These are phyloP conservation scores for Xylariaceae sp. DNA, from an alignment of 2,329 filamentous ascomycete species.

Conservation along the genomic window DNA sequence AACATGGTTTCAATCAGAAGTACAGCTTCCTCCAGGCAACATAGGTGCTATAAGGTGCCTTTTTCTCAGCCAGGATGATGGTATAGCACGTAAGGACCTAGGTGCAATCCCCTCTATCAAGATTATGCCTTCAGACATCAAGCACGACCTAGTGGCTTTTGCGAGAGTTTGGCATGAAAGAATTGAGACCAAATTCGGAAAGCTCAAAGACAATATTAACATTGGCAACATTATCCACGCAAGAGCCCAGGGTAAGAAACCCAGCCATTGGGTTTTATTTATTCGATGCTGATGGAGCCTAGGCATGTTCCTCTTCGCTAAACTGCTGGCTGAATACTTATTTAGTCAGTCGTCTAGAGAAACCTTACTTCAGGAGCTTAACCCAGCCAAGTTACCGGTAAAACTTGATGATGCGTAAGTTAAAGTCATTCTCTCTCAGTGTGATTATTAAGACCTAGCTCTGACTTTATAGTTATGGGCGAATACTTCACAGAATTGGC, in stretches of 20 bases:
- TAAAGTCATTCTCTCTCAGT: not conserved
- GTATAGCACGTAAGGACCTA: slow-evolving; percentile 35
- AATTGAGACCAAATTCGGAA: slow-evolving; percentile 32
- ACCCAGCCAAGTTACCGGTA: slow-evolving; percentile 22
- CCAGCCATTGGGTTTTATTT: not conserved
- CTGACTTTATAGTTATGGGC: slow-evolving; percentile 26
- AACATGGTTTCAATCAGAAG: slow-evolving; percentile 30
- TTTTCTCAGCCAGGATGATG: slow-evolving; percentile 43
- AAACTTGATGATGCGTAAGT: slow-evolving; percentile 27
- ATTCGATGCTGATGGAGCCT: not conserved
- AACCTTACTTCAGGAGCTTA: slow-evolving; percentile 25
- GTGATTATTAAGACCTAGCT: no score
- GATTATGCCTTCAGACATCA: slow-evolving; percentile 32
- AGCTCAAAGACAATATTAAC: slow-evolving; percentile 12
- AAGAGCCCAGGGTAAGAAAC: slow-evolving; percentile 25
- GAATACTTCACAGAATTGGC: slow-evolving; percentile 29
- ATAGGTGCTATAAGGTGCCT: slow-evolving; percentile 31
- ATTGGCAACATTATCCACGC: slow-evolving; percentile 25
- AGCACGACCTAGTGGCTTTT: slow-evolving; percentile 37
- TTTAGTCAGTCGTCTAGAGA: slow-evolving; percentile 24
- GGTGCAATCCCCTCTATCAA: slow-evolving; percentile 26
- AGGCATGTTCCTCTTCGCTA: slow-evolving; percentile 39
- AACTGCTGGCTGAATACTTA: slow-evolving; percentile 33
- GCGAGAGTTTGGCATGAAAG: slow-evolving; percentile 18
- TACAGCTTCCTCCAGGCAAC: slow-evolving; percentile 8